These are phyloP conservation scores for Hirsutella minnesotensis DNA, from an alignment of 2,329 filamentous ascomycete species.

Conservation along the genomic window DNA sequence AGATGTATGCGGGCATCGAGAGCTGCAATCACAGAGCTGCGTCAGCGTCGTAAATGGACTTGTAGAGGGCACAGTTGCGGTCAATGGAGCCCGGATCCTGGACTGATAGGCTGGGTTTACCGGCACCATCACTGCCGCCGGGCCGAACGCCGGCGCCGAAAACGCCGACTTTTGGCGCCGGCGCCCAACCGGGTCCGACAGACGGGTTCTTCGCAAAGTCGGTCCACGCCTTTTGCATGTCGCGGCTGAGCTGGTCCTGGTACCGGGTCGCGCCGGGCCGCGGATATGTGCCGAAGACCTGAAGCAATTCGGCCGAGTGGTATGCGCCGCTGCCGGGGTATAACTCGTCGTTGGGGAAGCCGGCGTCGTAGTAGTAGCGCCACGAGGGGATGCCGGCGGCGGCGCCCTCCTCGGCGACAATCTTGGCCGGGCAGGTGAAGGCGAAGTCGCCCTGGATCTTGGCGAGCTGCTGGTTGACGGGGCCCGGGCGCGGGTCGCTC, in stretches of 20 bases:
- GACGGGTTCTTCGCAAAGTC: slow-evolving; percentile 15
- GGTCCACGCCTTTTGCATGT: slow-evolving; percentile 17
- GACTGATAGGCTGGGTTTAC: not conserved
- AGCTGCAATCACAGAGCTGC: not conserved
- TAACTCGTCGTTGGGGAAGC: slow-evolving; percentile 33
- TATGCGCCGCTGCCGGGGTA: slow-evolving; percentile 24
- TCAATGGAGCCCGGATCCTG: not conserved
- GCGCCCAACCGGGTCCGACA: slow-evolving; percentile 13
- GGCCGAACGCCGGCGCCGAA: slow-evolving; percentile 12
- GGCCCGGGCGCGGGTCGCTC: slow-evolving; percentile 7
- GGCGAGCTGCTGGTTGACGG: slow-evolving; percentile 9
- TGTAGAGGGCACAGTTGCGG: not conserved
- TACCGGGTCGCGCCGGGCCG: slow-evolving; percentile 8
- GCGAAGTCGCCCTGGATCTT: slow-evolving; percentile 10
- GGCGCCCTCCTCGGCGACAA: slow-evolving; percentile 18
- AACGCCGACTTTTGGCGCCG: slow-evolving; percentile 10
- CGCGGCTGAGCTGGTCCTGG: slow-evolving; percentile 8
- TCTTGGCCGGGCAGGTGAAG: slow-evolving; percentile 10
- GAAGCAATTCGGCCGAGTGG: slow-evolving; percentile 31
- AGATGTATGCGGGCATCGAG: no score
- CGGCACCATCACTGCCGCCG: not conserved
- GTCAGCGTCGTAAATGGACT: not conserved
- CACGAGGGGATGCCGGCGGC: slow-evolving; percentile 25
- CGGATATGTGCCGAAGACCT: slow-evolving; percentile 27
- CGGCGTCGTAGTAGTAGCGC: slow-evolving; percentile 33